Evolutionary conservation across 129 eudicot species (phyloP).

Genomic region (Scalesia atractyloides): DNA sequence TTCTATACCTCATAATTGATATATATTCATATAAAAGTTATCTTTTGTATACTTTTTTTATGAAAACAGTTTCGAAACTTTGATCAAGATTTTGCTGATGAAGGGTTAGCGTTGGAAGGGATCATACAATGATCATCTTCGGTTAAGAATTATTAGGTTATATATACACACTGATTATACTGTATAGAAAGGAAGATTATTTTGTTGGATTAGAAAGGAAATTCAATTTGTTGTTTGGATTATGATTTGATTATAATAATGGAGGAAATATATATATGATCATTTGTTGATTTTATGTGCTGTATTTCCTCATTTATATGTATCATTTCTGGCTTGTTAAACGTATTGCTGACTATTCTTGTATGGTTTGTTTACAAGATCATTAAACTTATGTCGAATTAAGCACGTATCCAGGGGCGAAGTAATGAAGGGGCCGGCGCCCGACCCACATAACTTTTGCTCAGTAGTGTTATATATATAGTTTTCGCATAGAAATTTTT

Average conservation of each 20-base stretch:
- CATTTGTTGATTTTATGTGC: conserved; percentile 9
- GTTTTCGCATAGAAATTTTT: no score
- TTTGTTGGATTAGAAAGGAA: conserved; percentile 20
- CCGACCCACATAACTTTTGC: no score
- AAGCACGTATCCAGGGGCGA: no score
- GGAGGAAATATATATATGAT: conserved; percentile 3
- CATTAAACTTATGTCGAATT: no score
- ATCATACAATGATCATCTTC: conserved; percentile 5
- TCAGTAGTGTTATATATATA: no score
- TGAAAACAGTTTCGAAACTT: neutral
- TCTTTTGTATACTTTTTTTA: neutral
- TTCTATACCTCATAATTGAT: conserved; percentile 28
- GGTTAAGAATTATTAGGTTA: conserved; percentile 6
- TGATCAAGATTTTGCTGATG: conserved; percentile 31
- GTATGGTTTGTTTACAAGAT: no score
- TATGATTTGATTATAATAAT: conserved; percentile 15
- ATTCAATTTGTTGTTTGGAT: conserved; percentile 4
- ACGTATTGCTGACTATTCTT: neutral
- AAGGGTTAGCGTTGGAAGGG: conserved; percentile 12
- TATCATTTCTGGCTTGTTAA: neutral
- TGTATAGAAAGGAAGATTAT: conserved; percentile 31
- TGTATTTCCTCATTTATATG: conserved; percentile 1
- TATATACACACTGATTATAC: conserved; percentile 9
- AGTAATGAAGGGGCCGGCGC: no score
- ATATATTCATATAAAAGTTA: neutral